phyloP scores from a whole-genome alignment of 345 rosid species.

The Eucalyptus erythrocorys region DNA sequence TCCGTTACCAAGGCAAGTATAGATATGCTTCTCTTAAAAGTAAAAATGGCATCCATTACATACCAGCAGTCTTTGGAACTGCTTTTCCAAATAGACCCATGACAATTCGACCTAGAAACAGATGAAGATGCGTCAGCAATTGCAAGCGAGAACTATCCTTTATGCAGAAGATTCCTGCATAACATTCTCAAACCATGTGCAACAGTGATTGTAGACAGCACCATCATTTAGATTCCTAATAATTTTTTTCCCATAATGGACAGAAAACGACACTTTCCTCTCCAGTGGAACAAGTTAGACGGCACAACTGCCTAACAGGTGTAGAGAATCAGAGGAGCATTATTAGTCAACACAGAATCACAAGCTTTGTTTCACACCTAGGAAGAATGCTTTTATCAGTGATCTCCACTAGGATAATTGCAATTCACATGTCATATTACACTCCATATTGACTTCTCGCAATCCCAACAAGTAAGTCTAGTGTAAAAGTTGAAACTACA shows the following conservation, averaged over 20 bases:
- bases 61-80: constrained; percentile 92
- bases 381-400: neutral
- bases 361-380: neutral
- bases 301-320: neutral
- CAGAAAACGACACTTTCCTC: neutral
- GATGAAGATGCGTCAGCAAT: neutral
- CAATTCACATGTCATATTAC: neutral
- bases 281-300: neutral
- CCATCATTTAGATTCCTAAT: neutral
- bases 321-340: neutral
- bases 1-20: neutral
- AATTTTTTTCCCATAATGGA: neutral
- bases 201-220: neutral
- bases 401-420: neutral
- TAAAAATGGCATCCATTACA: neutral
- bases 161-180: neutral
- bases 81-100: constrained; percentile 87
- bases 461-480: neutral
- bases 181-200: neutral
- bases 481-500: neutral
- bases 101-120: constrained; percentile 61
- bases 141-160: neutral
- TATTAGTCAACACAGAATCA: neutral
- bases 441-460: neutral
- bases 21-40: neutral